Evolutionary conservation across 1,284 basidiomycete genomes (phyloP).

Genomic region (Austropuccinia psidii): DNA sequence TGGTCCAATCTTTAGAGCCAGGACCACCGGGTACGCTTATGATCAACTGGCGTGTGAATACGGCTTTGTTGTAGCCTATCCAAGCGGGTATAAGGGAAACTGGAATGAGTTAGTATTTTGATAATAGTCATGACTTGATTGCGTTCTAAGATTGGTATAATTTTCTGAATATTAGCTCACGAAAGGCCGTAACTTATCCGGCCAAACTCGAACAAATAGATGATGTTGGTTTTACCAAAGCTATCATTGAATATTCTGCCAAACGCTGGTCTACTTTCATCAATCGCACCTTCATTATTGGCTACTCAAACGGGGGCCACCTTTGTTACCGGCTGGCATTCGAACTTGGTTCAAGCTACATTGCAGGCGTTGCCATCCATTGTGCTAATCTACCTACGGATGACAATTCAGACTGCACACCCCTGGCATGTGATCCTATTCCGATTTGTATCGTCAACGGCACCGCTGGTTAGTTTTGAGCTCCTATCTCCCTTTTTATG

Average conservation of each 20-base stretch:
- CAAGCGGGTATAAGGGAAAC: slow-evolving; percentile 28
- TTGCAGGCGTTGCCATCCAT: slow-evolving; percentile 13
- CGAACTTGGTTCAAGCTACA: slow-evolving; percentile 25
- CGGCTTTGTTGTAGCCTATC: slow-evolving; percentile 23
- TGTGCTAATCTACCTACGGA: slow-evolving; percentile 24
- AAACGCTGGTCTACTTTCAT: slow-evolving; percentile 8
- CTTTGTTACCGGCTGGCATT: slow-evolving; percentile 18
- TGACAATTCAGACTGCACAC: slow-evolving; percentile 20
- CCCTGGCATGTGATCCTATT: neutral
- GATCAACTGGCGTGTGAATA: slow-evolving; percentile 18
- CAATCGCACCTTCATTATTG: slow-evolving; percentile 6
- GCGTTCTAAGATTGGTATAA: neutral
- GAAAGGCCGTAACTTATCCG: slow-evolving; percentile 17
- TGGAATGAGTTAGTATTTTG: slow-evolving; percentile 28
- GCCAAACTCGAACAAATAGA: slow-evolving; percentile 20
- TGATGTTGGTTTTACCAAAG: slow-evolving; percentile 20
- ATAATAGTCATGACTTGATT: neutral
- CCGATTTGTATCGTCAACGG: slow-evolving; percentile 33
- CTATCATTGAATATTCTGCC: slow-evolving; percentile 13
- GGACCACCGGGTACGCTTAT: slow-evolving; percentile 17
- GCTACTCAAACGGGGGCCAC: slow-evolving; percentile 33
- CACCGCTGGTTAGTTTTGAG: slow-evolving; percentile 12
- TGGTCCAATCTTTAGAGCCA: slow-evolving; percentile 14
- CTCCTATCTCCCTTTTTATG: neutral
- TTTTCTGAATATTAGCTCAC: slow-evolving; percentile 8